Percentiles rank a stretch among this genome's conserved stretches.
Conservation (phyloP, 352 stramenopile genomes). For the Phytophthora tentaculata region DNA sequence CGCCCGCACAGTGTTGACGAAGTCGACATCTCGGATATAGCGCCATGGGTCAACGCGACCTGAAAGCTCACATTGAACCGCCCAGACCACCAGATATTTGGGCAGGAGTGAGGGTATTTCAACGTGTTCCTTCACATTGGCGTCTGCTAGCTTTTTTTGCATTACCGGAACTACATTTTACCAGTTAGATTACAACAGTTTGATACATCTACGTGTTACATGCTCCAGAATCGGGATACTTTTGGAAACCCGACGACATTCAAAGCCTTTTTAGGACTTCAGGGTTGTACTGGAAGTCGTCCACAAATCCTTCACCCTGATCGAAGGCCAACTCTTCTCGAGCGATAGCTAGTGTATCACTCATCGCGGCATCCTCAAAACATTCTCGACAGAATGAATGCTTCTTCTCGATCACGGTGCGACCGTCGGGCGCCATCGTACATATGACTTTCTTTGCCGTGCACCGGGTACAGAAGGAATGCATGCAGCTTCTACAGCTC, state of each 20-base stretch:
- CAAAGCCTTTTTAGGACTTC: background rate
- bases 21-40: too few species aligned
- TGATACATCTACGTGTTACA: background rate
- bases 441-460: slow-evolving; percentile 30
- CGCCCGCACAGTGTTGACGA: too few species aligned
- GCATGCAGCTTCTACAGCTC: slow-evolving; percentile 27
- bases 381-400: slow-evolving; percentile 28
- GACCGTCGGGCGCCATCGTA: slow-evolving; percentile 21
- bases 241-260: background rate
- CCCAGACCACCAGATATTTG: too few species aligned
- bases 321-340: slow-evolving; percentile 28
- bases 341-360: slow-evolving; percentile 30
- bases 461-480: slow-evolving; percentile 32
- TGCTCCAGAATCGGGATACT: slow-evolving; percentile 2
- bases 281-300: background rate
- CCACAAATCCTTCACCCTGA: background rate
- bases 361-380: slow-evolving; percentile 14
- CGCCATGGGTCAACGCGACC: too few species aligned
- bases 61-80: too few species aligned
- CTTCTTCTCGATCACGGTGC: slow-evolving; percentile 36
- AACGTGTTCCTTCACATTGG: too few species aligned
- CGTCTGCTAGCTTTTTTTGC: too few species aligned
- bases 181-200: background rate
- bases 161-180: too few species aligned
- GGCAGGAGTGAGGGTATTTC: too few species aligned